Percentiles rank a stretch among this genome's conserved stretches.
Evolutionary conservation across 129 eudicot species (phyloP).

Genomic region (Flaveria bidentis): DNA sequence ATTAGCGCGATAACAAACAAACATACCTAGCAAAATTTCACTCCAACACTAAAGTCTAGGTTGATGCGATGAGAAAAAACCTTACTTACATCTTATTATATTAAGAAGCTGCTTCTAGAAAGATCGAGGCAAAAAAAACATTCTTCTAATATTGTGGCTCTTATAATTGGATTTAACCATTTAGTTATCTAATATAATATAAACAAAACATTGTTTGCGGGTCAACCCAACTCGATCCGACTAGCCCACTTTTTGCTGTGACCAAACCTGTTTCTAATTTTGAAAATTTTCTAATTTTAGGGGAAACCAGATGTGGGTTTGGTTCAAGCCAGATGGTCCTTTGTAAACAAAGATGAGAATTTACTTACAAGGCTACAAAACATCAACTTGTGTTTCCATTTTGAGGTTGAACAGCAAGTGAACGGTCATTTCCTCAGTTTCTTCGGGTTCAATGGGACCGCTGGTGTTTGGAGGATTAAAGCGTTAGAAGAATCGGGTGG

Average conservation of each 20-base stretch:
- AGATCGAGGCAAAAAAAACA: no score
- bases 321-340: conserved; percentile 92
- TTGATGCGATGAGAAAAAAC: no score
- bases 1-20: neutral
- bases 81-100: no score
- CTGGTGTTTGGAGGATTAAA: conserved; percentile 93
- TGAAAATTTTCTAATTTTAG: conserved; percentile 42
- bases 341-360: conserved; percentile 89
- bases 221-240: neutral
- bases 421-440: conserved; percentile 71
- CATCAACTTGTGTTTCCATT: conserved; percentile 88
- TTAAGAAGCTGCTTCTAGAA: no score
- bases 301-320: conserved; percentile 82
- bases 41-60: no score
- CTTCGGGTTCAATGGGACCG: conserved; percentile 94
- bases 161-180: no score
- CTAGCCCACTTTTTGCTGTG: neutral
- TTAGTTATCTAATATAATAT: no score
- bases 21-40: no score
- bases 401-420: conserved; percentile 96
- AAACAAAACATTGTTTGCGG: neutral
- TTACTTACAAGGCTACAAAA: conserved; percentile 84
- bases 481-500: conserved; percentile 95
- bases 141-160: no score
- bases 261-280: neutral